Percentiles rank a stretch among this genome's conserved stretches.
Conservation (phyloP, 139 green algal genomes). For the Deuterostichococcus epilithicus region DNA sequence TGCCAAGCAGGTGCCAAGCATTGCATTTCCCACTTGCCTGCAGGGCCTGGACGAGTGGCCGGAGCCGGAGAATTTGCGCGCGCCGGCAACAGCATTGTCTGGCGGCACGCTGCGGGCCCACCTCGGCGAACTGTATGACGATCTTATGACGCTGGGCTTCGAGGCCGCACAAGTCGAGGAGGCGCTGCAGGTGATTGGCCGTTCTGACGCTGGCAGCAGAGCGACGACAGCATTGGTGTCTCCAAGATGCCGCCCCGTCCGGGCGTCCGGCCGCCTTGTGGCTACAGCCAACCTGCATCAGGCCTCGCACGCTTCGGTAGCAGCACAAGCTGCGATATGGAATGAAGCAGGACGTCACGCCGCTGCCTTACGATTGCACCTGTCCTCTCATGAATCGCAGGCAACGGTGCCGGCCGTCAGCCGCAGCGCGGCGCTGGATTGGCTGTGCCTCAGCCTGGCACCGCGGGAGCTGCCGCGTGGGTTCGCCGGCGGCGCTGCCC, state of each 20-base stretch:
- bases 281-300: not conserved
- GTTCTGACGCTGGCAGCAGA: not conserved
- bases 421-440: slow-evolving; percentile 54
- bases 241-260: not conserved
- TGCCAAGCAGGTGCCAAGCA: no score
- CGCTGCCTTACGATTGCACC: slow-evolving; percentile 4
- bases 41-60: no score
- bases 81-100: no score
- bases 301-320: not conserved
- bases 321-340: not conserved
- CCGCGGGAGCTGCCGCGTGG: slow-evolving; percentile 50
- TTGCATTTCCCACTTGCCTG: no score
- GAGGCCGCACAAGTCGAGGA: not conserved
- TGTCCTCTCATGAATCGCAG: no score
- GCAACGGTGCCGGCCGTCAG: slow-evolving; percentile 1
- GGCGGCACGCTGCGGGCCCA: no score
- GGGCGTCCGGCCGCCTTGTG: not conserved
- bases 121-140: not conserved
- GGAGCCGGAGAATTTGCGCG: no score
- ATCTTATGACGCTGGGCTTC: slow-evolving; percentile 2
- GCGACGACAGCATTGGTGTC: not conserved
- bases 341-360: not conserved
- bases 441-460: slow-evolving; percentile 74
- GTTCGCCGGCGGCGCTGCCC: slow-evolving; percentile 20
- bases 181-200: not conserved